phyloP scores from a whole-genome alignment of 768 basidiomycete species.

The Leccinellum albellum region DNA sequence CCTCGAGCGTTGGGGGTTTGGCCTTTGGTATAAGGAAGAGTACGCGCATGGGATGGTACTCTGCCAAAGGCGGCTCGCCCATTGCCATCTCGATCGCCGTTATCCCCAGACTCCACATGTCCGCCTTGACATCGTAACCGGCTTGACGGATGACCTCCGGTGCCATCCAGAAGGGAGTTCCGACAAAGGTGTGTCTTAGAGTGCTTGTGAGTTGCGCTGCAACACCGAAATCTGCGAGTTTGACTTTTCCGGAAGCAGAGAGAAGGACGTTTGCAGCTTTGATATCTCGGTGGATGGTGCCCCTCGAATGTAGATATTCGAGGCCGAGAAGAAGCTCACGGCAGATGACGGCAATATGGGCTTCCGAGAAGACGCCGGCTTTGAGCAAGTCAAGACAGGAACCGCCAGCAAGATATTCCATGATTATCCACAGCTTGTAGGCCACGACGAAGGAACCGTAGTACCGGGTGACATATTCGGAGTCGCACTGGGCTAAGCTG shows the following conservation, averaged over 20 bases:
- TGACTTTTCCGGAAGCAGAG: conserved; percentile 88
- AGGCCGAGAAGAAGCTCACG: conserved; percentile 90
- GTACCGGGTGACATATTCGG: conserved; percentile 93
- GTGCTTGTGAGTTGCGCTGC: conserved; percentile 95
- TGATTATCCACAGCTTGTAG: conserved; percentile 98
- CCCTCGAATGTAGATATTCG: conserved; percentile 93
- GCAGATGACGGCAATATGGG: conserved; percentile 92
- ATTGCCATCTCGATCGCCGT: conserved; percentile 98
- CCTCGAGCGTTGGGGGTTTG: conserved; percentile 87
- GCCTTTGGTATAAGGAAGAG: conserved; percentile 97
- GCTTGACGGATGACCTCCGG: conserved; percentile 97
- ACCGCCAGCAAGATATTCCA: conserved; percentile 99
- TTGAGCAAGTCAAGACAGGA: conserved; percentile 96
- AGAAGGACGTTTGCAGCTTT: conserved; percentile 96
- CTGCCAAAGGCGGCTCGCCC: conserved; percentile 93
- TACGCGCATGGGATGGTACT: conserved; percentile 98
- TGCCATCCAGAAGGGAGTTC: conserved; percentile 98
- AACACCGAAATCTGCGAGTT: conserved; percentile 97
- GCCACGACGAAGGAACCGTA: conserved; percentile 96
- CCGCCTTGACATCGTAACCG: conserved; percentile 93
- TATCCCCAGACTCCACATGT: conserved; percentile 98
- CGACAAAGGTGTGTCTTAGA: conserved; percentile 94
- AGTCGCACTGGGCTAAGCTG: conserved; percentile 92
- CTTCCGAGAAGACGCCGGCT: conserved; percentile 84
- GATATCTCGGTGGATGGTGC: conserved; percentile 98